Base-by-base conservation (phyloP, 2,329 filamentous ascomycete genomes). In the Cordyceps tenuipes region DNA sequence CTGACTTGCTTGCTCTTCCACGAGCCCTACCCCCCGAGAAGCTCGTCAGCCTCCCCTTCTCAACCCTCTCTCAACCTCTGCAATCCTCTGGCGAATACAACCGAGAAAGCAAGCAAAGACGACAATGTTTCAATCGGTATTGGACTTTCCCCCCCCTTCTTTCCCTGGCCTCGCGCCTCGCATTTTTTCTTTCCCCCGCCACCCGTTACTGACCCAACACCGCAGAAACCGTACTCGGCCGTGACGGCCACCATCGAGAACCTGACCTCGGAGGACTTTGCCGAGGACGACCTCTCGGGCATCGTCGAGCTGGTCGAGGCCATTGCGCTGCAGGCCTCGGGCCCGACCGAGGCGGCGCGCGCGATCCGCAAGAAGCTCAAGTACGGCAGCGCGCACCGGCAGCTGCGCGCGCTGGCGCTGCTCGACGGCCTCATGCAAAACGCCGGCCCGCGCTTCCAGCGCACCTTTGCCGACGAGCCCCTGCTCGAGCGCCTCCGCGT, bases 351-450 rank as follows among this genome's bases (percentile, higher is more conserved):
- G 77, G 92, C 92, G 62, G 91, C 93, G 58, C 85, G 94, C 69
- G 92, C 94, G 52, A 83, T 99, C 67, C 86, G 94, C 62, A 99
- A 99, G 83, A 97, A 97, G 79, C 84, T 99, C 81, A 99, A 99
- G 77, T 97, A 99, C 74, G 94, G 94, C 67, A 96, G 86, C 68
- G 81, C 90, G n/a, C 93, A 97, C 73, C 88, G 91, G 54, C 94
- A 99, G 73, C 81, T 97, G 39, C 85, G 94, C 62, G 89, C 94
- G 41, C 82, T 99, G 23, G 88, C 89, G 12, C 87, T 99, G 54
- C 82, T 99, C 2, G 94, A 99, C 71, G 92, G 90, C 47, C 80
- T 99, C 44, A 94, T 99, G 62, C 90, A 97, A 70, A 99, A 99
- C 76, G 92, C 91, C 2, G 93, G 93, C 1, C 81, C 88, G 13